Base-by-base conservation (phyloP, 352 stramenopile genomes). In the Pilasporangium apinafurcum region DNA sequence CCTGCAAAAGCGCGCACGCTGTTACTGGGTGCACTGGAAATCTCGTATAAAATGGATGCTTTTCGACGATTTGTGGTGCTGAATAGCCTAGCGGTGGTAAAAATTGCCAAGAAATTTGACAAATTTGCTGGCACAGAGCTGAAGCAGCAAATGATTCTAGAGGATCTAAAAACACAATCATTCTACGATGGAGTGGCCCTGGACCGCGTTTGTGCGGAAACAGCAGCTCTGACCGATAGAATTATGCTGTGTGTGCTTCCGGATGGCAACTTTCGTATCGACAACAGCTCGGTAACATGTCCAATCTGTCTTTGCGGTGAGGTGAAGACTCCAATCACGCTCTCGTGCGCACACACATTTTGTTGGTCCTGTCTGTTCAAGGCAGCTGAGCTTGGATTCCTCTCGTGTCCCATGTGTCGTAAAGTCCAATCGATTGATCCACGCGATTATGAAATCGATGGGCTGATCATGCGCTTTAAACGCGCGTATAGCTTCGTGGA, bases 41-140 rank as follows among this genome's bases (percentile, higher is more conserved):
- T 87, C 22, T 85, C 72, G 18, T 49, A 75, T 30, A 53, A 69
- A 18, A 60, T 91, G 37, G 78, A 91, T 37, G 70, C 75, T 8
- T 83, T 91, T 36, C 75, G 78, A 16, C 69, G 78, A 44, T 91
- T 82, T 48, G 71, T 88, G 37, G 58, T 91, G 37, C 65, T 91
- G 44, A 91, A 91, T 50, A 82, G 65, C 26, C 58, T 91, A 24
- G 78, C 78, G 25, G 63, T 91, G 21, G 73, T 88, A 43, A 91
- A 91, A 49, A 87, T 87, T 52, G 59, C 70, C 48, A 91, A 91
- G 57, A 91, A 91, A 51, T 85, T 86, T 36, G 78, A 85, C 59
- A 91, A 91, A 40, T 29, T 56, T 1, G 53, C 60, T 2, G 61
- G 55, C 9, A 32, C n/a, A 1, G 37, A 58, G 26, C 44, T 16